These are phyloP conservation scores for Xylaria cubensis DNA, from an alignment of 495 filamentous ascomycete species.

Conservation along the genomic window DNA sequence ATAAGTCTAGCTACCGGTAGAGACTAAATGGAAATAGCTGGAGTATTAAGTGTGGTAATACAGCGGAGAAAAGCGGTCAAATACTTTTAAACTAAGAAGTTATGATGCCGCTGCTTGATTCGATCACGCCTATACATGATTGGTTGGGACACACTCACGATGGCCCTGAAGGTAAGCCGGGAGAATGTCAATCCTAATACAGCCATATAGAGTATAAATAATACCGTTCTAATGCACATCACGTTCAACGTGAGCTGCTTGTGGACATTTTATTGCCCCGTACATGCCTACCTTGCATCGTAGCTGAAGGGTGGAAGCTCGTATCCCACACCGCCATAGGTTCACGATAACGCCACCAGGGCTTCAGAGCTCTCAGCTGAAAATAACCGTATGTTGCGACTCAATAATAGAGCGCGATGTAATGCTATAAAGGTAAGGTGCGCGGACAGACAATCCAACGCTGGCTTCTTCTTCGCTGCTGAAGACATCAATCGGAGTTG, in stretches of 20 bases:
- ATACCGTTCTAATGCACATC: background rate
- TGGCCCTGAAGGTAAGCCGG: slow-evolving; percentile 10
- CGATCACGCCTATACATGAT: background rate
- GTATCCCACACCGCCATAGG: background rate
- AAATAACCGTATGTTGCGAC: background rate
- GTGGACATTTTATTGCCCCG: background rate
- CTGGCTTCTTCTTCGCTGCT: background rate
- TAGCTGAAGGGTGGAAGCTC: slow-evolving; percentile 16
- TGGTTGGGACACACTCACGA: background rate
- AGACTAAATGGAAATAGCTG: background rate
- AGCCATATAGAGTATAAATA: background rate
- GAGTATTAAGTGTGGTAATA: too few relatives aligned
- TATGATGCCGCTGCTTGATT: background rate
- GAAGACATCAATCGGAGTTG: background rate
- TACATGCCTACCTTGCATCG: background rate
- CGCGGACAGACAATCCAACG: background rate
- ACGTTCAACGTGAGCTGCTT: background rate
- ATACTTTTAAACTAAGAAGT: background rate
- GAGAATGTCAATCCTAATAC: background rate
- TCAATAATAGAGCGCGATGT: background rate
- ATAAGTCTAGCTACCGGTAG: too few relatives aligned
- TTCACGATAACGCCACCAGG: slow-evolving; percentile 3
- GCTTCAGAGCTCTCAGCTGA: background rate
- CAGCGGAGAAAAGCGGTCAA: background rate
- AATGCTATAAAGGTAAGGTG: slow-evolving; percentile 7